Evolutionary conservation across 805 yeast genomes (phyloP), one percentile per base, ranked within the genome.

Genomic region (Candida vaughaniae): DNA sequence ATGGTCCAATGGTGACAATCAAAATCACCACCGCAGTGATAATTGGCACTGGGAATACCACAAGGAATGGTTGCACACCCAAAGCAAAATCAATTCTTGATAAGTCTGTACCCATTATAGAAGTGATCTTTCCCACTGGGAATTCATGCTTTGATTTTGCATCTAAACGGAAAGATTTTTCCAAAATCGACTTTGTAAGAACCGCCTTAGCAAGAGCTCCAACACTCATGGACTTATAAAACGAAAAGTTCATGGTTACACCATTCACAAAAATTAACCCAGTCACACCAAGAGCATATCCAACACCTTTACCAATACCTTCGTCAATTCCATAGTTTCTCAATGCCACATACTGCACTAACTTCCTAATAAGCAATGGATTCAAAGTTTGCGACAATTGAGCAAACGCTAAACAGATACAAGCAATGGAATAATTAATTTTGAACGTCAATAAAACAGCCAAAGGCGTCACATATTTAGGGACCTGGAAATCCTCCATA

Each of bases 51-150:
- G 90, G 89, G 53, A 85, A 75, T n/a, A 78, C 67, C 49, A 81
- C 56, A 12, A 81, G 51, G 51, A 80, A 77, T 5, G 83, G 84
- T 49, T 80, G 78, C 44, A 80, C 81, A 3, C 77, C 77, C 11
- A 80, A 57, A 5, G 89, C 87, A 45, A 84, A 71, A 56, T 86
- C 95, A 23, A 88, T 71, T 51, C 95, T 76, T 11, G 89, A 74
- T 25, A 88, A 65, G 55, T 88, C 96, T 2, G 95, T 79, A 42
- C 93, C 85, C 54, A 87, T 74, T 51, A 86, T 60, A 6, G 88
- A 78, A 18, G 95, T 85, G 41, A 88, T 73, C 42, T 74, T 77
- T 33, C 91, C 83, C 15, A 77, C 71, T 1, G 95, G 80, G 51
- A 64, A 85, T 43, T 72, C 64, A 43, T 73, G 72, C 35, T 73